These are phyloP conservation scores for Elsinoe australis DNA, from an alignment of 2,329 filamentous ascomycete species.

Conservation along the genomic window DNA sequence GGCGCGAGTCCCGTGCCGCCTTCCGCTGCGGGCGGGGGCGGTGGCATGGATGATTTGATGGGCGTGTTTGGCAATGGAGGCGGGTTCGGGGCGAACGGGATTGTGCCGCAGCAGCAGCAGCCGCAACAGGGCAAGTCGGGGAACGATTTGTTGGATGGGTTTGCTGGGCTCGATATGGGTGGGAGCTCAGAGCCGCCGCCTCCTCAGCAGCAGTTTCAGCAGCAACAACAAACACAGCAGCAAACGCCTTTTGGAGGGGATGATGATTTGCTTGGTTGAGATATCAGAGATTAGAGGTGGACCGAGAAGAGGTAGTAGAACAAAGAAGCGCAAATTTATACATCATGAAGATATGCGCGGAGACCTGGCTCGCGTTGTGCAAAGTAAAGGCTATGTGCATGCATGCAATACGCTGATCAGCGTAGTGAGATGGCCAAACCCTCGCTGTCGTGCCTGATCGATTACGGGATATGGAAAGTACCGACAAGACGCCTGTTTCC, in stretches of 20 bases:
- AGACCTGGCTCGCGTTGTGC: no score
- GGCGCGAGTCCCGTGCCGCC: slow-evolving; percentile 53
- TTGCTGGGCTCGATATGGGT: slow-evolving; percentile 70
- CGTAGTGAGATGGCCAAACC: no score
- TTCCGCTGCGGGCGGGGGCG: slow-evolving; percentile 35
- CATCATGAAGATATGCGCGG: slow-evolving; percentile 11
- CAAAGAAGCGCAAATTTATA: slow-evolving; percentile 2
- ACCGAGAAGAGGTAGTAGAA: not conserved
- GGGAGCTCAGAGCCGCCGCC: slow-evolving; percentile 48
- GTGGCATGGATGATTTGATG: slow-evolving; percentile 73
- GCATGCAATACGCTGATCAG: no score
- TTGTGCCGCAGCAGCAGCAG: slow-evolving; percentile 27
- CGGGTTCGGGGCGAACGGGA: slow-evolving; percentile 28
- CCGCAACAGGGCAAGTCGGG: slow-evolving; percentile 30
- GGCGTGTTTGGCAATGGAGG: slow-evolving; percentile 53
- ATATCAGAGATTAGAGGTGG: not conserved
- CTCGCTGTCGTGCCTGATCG: no score
- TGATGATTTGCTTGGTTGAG: slow-evolving; percentile 19
- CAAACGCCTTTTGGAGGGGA: slow-evolving; percentile 40
- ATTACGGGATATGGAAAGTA: no score
- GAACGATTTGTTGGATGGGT: slow-evolving; percentile 67
- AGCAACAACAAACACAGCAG: slow-evolving; percentile 28
- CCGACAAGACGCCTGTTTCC: no score
- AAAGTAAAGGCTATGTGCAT: no score
- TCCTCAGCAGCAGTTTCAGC: slow-evolving; percentile 51